phyloP scores from a whole-genome alignment of 2,329 filamentous ascomycete species.

The Cercospora nicotianae region DNA sequence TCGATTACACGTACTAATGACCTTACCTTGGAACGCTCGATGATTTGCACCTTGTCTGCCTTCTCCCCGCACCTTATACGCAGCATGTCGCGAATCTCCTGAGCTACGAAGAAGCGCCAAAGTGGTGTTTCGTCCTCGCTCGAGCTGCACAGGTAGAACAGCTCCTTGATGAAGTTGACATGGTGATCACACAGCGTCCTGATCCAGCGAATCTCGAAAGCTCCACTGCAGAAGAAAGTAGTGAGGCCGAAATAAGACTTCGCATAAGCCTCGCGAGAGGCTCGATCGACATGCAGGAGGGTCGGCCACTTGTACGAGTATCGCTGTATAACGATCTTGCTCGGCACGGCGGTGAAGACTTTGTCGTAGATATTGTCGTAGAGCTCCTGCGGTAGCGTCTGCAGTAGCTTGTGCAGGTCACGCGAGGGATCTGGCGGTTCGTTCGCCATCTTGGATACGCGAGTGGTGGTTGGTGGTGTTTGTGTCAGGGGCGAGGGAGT shows the following conservation, averaged over 20 bases:
- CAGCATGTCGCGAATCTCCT: no score
- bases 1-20: background rate
- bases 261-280: slow-evolving; percentile 1
- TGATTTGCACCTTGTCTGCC: background rate
- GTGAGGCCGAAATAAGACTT: slow-evolving; percentile 25
- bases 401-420: background rate
- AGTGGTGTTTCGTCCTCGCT: no score
- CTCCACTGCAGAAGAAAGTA: background rate
- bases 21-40: background rate
- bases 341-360: background rate
- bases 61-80: background rate
- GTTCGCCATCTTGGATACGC: background rate
- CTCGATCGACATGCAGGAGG: slow-evolving; percentile 7
- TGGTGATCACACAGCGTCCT: background rate
- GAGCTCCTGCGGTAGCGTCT: slow-evolving; percentile 6
- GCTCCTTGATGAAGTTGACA: background rate
- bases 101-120: no score
- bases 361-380: slow-evolving; percentile 9
- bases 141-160: background rate
- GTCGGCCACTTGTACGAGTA: background rate
- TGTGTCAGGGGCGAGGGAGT: background rate
- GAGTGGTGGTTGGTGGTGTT: background rate
- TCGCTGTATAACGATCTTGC: background rate
- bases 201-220: background rate
- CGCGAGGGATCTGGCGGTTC: background rate